Conservation (phyloP, 176 grass and related monocot species). For the Phragmites australis region DNA sequence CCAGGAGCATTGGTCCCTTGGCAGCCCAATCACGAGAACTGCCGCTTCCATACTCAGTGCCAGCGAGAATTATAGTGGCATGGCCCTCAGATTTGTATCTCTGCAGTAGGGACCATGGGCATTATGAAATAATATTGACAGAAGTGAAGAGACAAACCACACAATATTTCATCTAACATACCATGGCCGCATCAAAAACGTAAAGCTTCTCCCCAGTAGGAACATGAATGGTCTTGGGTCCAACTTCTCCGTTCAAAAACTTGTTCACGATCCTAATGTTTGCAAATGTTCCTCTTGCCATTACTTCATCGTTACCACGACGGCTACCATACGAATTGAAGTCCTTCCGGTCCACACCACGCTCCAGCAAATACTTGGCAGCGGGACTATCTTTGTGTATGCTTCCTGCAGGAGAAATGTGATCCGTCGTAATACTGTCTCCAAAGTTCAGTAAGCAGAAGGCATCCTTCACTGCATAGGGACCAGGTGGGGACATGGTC, state of each 20-base stretch:
- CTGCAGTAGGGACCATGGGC: conserved; percentile 39
- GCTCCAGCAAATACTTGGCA: conserved; percentile 82
- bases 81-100: conserved; percentile 83
- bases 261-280: conserved; percentile 96
- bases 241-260: conserved; percentile 77
- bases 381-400: conserved; percentile 90
- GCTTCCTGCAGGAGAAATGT: conserved; percentile 93
- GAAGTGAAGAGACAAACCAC: not conserved
- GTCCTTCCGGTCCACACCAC: conserved; percentile 72
- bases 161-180: conserved; percentile 34
- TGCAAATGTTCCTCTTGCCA: conserved; percentile 97
- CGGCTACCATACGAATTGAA: conserved; percentile 94
- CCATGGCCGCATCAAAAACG: conserved; percentile 87
- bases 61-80: conserved; percentile 84
- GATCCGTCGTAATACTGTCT: conserved; percentile 91
- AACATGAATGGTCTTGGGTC: conserved; percentile 80
- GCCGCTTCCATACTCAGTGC: conserved; percentile 94
- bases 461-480: conserved; percentile 69
- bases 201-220: conserved; percentile 87
- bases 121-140: not conserved
- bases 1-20: conserved; percentile 93
- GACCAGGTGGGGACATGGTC: conserved; percentile 84
- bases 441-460: conserved; percentile 89
- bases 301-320: conserved; percentile 85
- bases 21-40: conserved; percentile 99